Base-by-base conservation (phyloP, 352 stramenopile species). In the Globisporangium apiculatum region DNA sequence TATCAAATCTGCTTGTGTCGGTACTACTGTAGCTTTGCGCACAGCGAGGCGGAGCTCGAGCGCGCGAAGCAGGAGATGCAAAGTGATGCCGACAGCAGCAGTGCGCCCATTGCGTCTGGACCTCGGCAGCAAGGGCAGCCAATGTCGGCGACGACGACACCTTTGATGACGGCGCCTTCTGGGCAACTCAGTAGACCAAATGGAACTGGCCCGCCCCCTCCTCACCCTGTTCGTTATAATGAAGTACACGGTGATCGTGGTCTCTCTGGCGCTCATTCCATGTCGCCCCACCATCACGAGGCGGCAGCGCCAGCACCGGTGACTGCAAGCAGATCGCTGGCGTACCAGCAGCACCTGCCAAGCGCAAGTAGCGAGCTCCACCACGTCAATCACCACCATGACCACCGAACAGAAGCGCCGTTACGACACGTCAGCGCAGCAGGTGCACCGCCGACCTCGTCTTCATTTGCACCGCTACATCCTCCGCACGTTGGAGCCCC, bases 11-110 rank as follows among this genome's bases (percentile, higher is more conserved):
- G 24, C 24, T 31, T 31, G 24, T 31, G 24, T 31, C 24, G 24
- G 2, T 31, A 31, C 24, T 31, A 3, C 24, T 31, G 24, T 31
- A 92, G 83, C 46, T 94, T 91, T 77, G 83, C 83, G n/a, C 83
- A 94, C 45, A 79, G 81, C 46, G 72, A 91, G 49, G 66, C 87
- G 46, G 79, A 94, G 53, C 61, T 91, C 17, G 79, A 66, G 43
- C 65, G 54, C 12, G 42, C 12, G 7, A 14, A 11, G 24, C 24
- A 31, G 42, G 12, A 7, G n/a, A 17, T 35, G 45, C 14, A 35
- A 17, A 54, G 54, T 58, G 58, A 46, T 53, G 51, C 57, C 45
- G n/a, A 17, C 17, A n/a, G 14, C 45, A 43, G 11, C 37, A 35
- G n/a, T 53, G 10, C 31, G 37, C 9, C 37, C 24, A 42, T 15